A percentile compares a stretch with the other conserved stretches of the same genome.
These are phyloP conservation scores for Rostrohypoxylon terebratum DNA, from an alignment of 495 filamentous ascomycete genomes.

Conservation along the genomic window DNA sequence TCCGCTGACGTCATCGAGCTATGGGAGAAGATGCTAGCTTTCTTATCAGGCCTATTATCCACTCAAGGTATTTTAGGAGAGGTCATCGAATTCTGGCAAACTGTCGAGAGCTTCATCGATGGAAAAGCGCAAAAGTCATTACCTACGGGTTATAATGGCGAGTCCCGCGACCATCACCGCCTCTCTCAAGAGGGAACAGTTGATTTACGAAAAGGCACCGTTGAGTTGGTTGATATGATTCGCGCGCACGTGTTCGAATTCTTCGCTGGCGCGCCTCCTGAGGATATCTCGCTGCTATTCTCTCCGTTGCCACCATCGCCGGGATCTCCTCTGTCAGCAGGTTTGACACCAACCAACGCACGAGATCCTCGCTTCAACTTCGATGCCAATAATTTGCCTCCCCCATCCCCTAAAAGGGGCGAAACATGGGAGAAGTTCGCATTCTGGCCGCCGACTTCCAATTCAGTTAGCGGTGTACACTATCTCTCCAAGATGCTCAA, in stretches of 20 bases:
- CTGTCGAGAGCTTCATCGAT: conserved; percentile 87
- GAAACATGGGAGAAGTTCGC: conserved; percentile 94
- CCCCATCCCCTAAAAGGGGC: conserved; percentile 78
- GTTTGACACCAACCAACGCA: conserved; percentile 60
- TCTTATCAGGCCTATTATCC: conserved; percentile 77
- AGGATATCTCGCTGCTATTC: conserved; percentile 87
- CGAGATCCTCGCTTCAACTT: conserved; percentile 80
- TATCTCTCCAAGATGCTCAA: conserved; percentile 85
- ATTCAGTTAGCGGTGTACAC: conserved; percentile 86
- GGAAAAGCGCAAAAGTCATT: conserved; percentile 84
- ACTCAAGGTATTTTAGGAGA: conserved; percentile 85
- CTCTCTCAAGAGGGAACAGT: conserved; percentile 75
- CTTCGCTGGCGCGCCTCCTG: conserved; percentile 89
- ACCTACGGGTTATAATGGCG: conserved; percentile 85
- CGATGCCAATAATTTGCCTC: conserved; percentile 78
- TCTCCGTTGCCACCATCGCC: conserved; percentile 82
- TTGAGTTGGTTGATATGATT: conserved; percentile 84
- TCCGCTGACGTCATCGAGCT: conserved; percentile 81
- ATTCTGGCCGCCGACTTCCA: conserved; percentile 95
- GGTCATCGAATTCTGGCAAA: conserved; percentile 93
- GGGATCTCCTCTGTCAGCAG: conserved; percentile 67
- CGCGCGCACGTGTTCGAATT: conserved; percentile 81
- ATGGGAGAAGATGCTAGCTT: conserved; percentile 85
- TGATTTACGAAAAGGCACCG: conserved; percentile 79
- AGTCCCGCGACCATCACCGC: conserved; percentile 85